These are phyloP conservation scores for Closterium sp. DNA, from an alignment of 139 green algal genomes.

Conservation along the genomic window DNA sequence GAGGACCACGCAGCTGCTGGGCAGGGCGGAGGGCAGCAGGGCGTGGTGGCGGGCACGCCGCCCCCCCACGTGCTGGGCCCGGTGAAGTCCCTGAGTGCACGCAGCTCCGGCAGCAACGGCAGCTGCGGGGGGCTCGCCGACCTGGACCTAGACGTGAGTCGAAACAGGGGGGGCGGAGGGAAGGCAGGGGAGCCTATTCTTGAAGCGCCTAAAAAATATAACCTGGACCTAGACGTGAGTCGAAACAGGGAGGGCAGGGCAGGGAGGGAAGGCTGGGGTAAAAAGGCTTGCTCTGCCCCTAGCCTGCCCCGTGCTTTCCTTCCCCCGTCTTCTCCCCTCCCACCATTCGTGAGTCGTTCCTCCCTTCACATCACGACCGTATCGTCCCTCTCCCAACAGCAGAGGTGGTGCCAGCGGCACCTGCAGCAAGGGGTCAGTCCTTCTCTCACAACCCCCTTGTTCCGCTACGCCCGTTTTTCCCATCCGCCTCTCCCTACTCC, in stretches of 20 bases:
- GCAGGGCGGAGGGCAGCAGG: not conserved
- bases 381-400: too few relatives aligned
- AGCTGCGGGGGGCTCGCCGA: not conserved
- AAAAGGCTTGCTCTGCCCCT: too few relatives aligned
- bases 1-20: not conserved
- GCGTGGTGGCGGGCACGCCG: not conserved
- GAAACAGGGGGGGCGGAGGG: not conserved
- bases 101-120: not conserved
- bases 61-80: not conserved
- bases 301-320: not conserved
- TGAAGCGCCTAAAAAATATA: not conserved
- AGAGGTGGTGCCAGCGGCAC: too few relatives aligned
- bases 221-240: not conserved
- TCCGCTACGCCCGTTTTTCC: too few relatives aligned
- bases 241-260: not conserved
- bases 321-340: not conserved
- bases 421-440: too few relatives aligned
- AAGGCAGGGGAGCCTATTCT: not conserved
- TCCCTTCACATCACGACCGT: not conserved
- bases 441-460: too few relatives aligned
- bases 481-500: too few relatives aligned
- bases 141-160: not conserved
- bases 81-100: not conserved
- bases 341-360: not conserved
- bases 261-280: not conserved